Conservation (phyloP, 768 basidiomycete species). For the Psilocybe subaeruginosa region DNA sequence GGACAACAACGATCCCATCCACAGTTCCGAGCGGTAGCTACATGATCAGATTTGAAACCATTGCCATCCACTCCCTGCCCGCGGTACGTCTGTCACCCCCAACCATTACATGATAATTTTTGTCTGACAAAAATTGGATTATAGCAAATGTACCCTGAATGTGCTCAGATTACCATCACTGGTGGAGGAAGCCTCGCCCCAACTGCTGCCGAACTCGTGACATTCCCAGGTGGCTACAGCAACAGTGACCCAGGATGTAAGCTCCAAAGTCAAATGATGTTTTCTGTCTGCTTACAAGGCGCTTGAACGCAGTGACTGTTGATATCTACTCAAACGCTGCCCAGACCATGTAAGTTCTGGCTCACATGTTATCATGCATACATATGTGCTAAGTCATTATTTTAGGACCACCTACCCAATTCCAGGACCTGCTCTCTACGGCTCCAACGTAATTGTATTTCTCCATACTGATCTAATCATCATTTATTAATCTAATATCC, state of each 20-base stretch:
- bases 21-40: conserved; percentile 47
- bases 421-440: conserved; percentile 52
- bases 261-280: conserved; percentile 12
- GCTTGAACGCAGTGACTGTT: conserved; percentile 34
- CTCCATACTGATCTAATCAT: neutral
- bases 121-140: neutral
- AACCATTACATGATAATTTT: neutral
- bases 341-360: conserved; percentile 27
- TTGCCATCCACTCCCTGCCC: conserved; percentile 52
- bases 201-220: conserved; percentile 45
- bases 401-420: conserved; percentile 43
- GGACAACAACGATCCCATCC: conserved; percentile 48
- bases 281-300: conserved; percentile 24
- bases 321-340: conserved; percentile 43
- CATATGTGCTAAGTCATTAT: neutral
- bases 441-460: conserved; percentile 20
- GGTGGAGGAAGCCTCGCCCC: conserved; percentile 43
- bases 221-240: conserved; percentile 50
- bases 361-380: neutral
- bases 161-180: conserved; percentile 46
- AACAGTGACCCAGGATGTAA: conserved; percentile 45
- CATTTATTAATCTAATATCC: neutral
- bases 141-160: conserved; percentile 75
- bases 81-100: conserved; percentile 38
- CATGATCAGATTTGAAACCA: conserved; percentile 53